Conservation (phyloP, 495 filamentous ascomycete species). For the Aspergillus heteromorphus region DNA sequence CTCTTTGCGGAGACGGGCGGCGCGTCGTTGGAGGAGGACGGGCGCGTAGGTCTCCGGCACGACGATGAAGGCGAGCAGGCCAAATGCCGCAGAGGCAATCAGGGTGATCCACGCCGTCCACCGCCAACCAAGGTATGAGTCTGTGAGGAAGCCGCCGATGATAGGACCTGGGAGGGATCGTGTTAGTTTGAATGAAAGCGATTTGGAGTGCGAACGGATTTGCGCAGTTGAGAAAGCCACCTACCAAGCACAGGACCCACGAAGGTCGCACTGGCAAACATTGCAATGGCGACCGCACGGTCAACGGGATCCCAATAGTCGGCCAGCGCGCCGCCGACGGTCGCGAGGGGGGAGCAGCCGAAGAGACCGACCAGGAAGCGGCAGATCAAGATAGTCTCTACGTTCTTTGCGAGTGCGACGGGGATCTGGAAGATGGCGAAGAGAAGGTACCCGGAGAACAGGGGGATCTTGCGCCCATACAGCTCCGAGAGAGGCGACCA, state of each 20-base stretch:
- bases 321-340: slow-evolving; percentile 54
- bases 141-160: slow-evolving; percentile 52
- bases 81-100: slow-evolving; percentile 50
- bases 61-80: slow-evolving; percentile 43
- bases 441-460: slow-evolving; percentile 50
- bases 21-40: slow-evolving; percentile 50
- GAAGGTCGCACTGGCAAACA: slow-evolving; percentile 52
- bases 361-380: slow-evolving; percentile 59
- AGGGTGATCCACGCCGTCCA: slow-evolving; percentile 62
- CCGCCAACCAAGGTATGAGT: slow-evolving; percentile 53
- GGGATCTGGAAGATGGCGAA: slow-evolving; percentile 61
- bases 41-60: slow-evolving; percentile 59
- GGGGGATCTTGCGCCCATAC: slow-evolving; percentile 50
- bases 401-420: slow-evolving; percentile 54
- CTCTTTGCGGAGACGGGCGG: slow-evolving; percentile 49
- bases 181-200: slow-evolving; percentile 10
- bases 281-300: slow-evolving; percentile 54
- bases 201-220: slow-evolving; percentile 11
- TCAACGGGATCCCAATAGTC: slow-evolving; percentile 60
- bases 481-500: slow-evolving; percentile 56
- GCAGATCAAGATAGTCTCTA: slow-evolving; percentile 53
- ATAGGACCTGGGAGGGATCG: slow-evolving; percentile 15
- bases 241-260: slow-evolving; percentile 49
- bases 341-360: slow-evolving; percentile 57
- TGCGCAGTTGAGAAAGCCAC: neutral